Base-by-base conservation (phyloP, 148 eudicot species). In the Amaranthus hypochondriacus region DNA sequence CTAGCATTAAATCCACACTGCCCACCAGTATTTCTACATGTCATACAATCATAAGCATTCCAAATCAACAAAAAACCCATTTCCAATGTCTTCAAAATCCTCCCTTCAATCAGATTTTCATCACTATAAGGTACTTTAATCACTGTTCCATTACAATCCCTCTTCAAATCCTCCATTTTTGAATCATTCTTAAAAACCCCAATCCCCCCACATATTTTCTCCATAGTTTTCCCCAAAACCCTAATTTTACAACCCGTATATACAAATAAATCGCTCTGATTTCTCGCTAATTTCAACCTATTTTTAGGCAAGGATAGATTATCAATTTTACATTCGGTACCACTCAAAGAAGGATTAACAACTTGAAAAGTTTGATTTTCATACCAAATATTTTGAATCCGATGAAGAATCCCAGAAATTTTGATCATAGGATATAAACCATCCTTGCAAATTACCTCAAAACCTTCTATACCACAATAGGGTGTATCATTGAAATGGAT, bases 391-490 rank as follows among this genome's bases (percentile, higher is more conserved):
- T 77, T 12, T 18, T 73, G 53, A 0, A 87, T 55, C 43, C 56
- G 21, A 63, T 73, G 86, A 5, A 52, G 61, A 18, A 72, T 77
- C 11, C 75, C 69, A 6, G 89, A 76, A 15, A 72, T 53, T 48
- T 76, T 69, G 8, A 89, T 64, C 43, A 77, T 47, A 13, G 84
- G 75, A 13, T 21, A 5, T 0, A 52, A 28, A 10, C 73, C 56
- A 3, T 39, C 43, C 50, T 70, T 60, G 69, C 93, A 89, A 21
- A n/a, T 44, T 6, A 89, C 76, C 64, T 44, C 59, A 62, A 87
- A 89, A 48, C 88, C 87, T 48, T 87, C 86, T 70, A 69, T 84
- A 48, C 94, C 91, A 72, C 94, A 89, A 58, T 39, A 80, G 2
- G 83, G 6, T 6, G 83, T 13, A 65, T 84, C 87, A 46, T 48